Evolutionary conservation across 164 flowering plant species (phyloP).

Genomic region (Tetrastigma voinierianum): DNA sequence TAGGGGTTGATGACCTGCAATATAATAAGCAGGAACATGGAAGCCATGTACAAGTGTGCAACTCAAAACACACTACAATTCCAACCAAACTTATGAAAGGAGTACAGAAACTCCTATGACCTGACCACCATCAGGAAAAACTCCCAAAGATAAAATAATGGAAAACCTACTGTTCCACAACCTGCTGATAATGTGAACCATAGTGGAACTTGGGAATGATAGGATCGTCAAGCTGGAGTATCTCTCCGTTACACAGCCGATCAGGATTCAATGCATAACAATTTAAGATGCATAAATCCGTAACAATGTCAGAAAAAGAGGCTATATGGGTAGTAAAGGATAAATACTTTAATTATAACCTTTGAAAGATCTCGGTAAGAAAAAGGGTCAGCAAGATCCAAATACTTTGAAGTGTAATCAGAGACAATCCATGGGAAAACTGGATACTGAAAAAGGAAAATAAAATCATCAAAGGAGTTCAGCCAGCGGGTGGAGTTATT

Average conservation of each 20-base stretch:
- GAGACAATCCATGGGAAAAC: slow-evolving; percentile 98
- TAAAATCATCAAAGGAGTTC: not conserved
- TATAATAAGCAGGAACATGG: too few relatives aligned
- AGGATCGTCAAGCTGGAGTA: slow-evolving; percentile 90
- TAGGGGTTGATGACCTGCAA: too few relatives aligned
- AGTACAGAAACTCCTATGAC: too few relatives aligned
- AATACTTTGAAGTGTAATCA: slow-evolving; percentile 71
- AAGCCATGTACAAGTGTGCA: too few relatives aligned
- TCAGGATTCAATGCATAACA: slow-evolving; percentile 85
- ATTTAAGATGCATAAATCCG: slow-evolving; percentile 47
- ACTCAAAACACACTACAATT: too few relatives aligned
- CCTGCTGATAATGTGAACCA: slow-evolving; percentile 99
- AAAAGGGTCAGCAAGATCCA: slow-evolving; percentile 77
- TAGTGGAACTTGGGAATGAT: slow-evolving; percentile 97
- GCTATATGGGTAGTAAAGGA: not conserved
- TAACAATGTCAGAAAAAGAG: not conserved
- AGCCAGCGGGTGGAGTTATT: too few relatives aligned
- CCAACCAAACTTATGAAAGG: too few relatives aligned
- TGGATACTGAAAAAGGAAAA: slow-evolving; percentile 69
- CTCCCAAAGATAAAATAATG: not conserved
- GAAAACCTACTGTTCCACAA: slow-evolving; percentile 87
- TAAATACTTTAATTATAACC: slow-evolving; percentile 37
- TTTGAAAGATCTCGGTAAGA: slow-evolving; percentile 90
- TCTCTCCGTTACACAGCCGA: slow-evolving; percentile 82
- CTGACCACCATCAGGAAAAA: too few relatives aligned